These are phyloP conservation scores for Arabis alpina DNA, from an alignment of 345 rosid species.

Conservation along the genomic window DNA sequence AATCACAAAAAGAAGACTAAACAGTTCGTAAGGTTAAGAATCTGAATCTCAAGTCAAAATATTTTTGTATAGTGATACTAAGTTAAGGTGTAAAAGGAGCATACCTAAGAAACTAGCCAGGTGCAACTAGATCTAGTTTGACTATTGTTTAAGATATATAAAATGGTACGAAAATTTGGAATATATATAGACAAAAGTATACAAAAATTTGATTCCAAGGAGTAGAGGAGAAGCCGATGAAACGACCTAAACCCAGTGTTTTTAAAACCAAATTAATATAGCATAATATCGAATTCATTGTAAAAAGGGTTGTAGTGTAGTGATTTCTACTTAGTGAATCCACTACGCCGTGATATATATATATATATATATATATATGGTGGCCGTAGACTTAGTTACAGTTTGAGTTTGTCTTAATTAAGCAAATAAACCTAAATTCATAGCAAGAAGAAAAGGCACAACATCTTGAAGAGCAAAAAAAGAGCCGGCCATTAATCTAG, in stretches of 20 bases:
- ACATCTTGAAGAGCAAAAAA: too few species aligned
- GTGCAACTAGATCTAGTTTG: constrained; percentile 1
- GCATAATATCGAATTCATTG: neutral
- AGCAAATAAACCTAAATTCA: too few species aligned
- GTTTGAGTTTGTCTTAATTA: too few species aligned
- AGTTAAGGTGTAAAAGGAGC: neutral
- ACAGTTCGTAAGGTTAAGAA: neutral
- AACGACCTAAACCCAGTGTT: too few species aligned
- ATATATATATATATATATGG: neutral
- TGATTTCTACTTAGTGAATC: neutral
- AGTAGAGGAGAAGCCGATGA: too few species aligned
- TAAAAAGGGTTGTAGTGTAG: neutral
- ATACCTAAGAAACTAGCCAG: neutral
- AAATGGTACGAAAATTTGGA: too few species aligned
- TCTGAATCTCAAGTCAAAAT: constrained; percentile 5
- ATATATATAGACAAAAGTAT: too few species aligned
- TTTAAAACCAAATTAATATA: neutral
- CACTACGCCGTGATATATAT: neutral
- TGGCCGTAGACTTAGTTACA: too few species aligned
- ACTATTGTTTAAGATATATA: neutral
- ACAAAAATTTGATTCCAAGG: too few species aligned
- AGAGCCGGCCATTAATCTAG: too few species aligned
- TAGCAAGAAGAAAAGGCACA: too few species aligned
- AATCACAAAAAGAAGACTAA: neutral
- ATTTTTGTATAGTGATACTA: constrained; percentile 3